phyloP scores from a whole-genome alignment of 2,329 filamentous ascomycete genomes.

The Colletotrichum tropicale region DNA sequence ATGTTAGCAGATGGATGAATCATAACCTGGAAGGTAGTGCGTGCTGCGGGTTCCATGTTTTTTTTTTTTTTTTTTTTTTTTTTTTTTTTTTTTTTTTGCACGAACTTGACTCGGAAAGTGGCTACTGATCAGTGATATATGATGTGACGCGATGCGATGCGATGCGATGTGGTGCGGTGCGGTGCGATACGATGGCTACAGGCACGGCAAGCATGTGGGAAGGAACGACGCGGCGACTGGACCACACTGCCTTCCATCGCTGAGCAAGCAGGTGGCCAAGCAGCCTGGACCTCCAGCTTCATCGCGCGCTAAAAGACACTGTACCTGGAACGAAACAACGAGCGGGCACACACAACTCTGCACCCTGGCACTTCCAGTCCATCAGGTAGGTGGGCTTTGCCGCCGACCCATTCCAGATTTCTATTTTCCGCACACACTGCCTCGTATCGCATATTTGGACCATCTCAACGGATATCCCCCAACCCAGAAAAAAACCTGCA shows the following conservation, averaged over 20 bases:
- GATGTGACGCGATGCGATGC: background rate
- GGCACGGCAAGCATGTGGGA: background rate
- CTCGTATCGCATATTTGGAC: constrained; percentile 7
- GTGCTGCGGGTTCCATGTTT: background rate
- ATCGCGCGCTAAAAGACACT: background rate
- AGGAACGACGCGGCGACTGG: background rate
- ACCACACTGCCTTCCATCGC: background rate
- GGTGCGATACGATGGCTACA: background rate
- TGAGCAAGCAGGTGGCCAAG: background rate
- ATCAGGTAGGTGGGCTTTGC: background rate
- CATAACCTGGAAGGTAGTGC: background rate
- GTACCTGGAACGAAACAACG: constrained; percentile 11
- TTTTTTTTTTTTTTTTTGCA: background rate
- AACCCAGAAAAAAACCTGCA: background rate
- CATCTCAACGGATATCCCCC: background rate
- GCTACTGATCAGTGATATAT: background rate
- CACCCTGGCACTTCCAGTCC: background rate
- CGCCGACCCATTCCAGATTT: background rate
- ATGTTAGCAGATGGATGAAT: background rate
- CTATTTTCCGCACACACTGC: background rate
- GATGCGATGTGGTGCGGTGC: background rate
- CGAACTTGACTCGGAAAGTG: background rate
- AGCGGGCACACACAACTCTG: background rate
- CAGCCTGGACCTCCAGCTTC: background rate
- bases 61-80: too few relatives aligned